A percentile compares a stretch with the other conserved stretches of the same genome.
These are phyloP conservation scores for Mycena latifolia DNA, from an alignment of 768 basidiomycete genomes.

Conservation along the genomic window DNA sequence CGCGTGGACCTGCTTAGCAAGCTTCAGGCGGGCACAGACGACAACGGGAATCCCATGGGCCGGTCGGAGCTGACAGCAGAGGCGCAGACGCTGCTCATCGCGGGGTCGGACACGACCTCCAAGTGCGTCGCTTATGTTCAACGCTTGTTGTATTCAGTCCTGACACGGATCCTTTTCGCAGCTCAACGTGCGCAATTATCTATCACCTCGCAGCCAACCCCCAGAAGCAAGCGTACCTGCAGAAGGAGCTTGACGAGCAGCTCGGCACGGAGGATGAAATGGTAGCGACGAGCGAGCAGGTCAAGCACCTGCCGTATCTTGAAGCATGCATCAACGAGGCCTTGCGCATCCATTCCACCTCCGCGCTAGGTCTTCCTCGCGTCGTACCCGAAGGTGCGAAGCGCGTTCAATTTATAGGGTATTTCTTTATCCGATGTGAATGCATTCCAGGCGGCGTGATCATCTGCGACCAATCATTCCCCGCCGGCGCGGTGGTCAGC, in stretches of 20 bases:
- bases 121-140: conserved; percentile 66
- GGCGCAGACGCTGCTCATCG: conserved; percentile 85
- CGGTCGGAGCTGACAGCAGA: conserved; percentile 91
- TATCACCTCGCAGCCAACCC: conserved; percentile 85
- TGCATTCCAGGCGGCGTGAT: conserved; percentile 63
- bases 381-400: too few species aligned
- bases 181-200: conserved; percentile 90
- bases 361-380: conserved; percentile 87
- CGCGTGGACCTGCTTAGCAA: conserved; percentile 85
- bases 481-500: conserved; percentile 78
- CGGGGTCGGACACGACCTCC: conserved; percentile 93
- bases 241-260: conserved; percentile 79
- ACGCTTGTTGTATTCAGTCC: background rate
- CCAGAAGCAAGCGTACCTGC: conserved; percentile 74
- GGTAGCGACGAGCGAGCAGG: conserved; percentile 71
- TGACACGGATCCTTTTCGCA: conserved; percentile 43
- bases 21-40: conserved; percentile 82
- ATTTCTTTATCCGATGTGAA: background rate
- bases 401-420: too few species aligned
- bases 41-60: conserved; percentile 83
- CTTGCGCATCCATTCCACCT: conserved; percentile 87
- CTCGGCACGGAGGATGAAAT: conserved; percentile 67
- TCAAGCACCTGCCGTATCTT: conserved; percentile 82
- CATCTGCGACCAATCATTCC: conserved; percentile 69
- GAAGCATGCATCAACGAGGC: conserved; percentile 90